Base-by-base conservation (phyloP, 495 filamentous ascomycete species). In the Hyphodiscus hymeniophilus region DNA sequence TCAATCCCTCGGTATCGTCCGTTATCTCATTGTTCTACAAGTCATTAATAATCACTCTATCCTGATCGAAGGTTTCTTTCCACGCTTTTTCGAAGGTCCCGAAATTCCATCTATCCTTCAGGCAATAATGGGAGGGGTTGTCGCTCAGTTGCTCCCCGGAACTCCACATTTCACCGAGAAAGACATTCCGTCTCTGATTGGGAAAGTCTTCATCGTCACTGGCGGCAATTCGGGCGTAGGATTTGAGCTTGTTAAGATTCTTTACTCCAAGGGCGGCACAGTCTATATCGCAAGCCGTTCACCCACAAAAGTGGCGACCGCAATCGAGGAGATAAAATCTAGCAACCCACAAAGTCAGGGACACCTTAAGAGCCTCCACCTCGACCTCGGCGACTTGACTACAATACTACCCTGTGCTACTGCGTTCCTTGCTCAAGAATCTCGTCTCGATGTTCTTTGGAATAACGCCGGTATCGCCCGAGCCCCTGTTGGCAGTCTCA, bases 261-360 rank as follows among this genome's bases (percentile, higher is more conserved):
- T 76, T 15, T 74, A 67, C 48, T 47, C 56, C 16, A 64, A 66
- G 38, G 68, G 70, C 34, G 75, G 65, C 17, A 73, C 62, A 3
- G 69, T 80, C 35, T 77, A 75, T 60, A 55, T 77, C 21, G 69
- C 72, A n/a, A 64, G 67, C n/a, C 74, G 76, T 32, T 67, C 59
- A 30, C 56, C 60, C 23, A 53, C 58, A 15, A 71, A 66, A 55
- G 17, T 38, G 12, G 23, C 20, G 3, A 34, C 38, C 4, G 65
- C 64, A 6, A 72, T 77, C 6, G 24, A 45, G 7, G 32, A 54
- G 2, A 70, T 75, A 32, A 56, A 63, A 26, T 34, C 48, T 6
- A 17, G 38, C 1, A n/a, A 28, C 28, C 24, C 50, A 0, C 30
- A 42, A 10, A 47, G 53, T 13, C 45, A 38, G 5, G 69, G 69